Base-by-base conservation (phyloP, 495 filamentous ascomycete genomes). In the Podospora comata region DNA sequence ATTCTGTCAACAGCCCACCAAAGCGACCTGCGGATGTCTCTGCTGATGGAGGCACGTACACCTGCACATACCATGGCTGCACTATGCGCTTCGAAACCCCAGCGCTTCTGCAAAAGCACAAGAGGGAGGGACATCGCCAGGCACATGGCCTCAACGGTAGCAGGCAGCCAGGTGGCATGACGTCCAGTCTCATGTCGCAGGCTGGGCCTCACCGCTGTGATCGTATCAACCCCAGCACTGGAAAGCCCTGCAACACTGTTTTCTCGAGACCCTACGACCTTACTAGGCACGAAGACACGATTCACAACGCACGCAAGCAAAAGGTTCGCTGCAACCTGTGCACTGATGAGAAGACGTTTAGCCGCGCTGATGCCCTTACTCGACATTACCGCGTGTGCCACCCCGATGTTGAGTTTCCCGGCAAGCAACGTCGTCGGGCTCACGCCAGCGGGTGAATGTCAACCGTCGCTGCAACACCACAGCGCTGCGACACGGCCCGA, bases 221-320 rank as follows among this genome's bases (percentile, higher is more conserved):
- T 75, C 90, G 93, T 64, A 92, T 92, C 79, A 99, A 99, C 80
- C 95, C 96, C 1, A 93, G 92, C 70, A 99, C 95, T 4, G 91
- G 91, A 65, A 97, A 97, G 80, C 92, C 94, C 3, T 99, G 95
- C 86, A 97, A 95, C 77, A 94, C 92, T 7, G 83, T 95, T 66
- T 99, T 99, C 82, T 97, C 94, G 2, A 86, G 95, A n/a, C 94
- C 94, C 39, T 99, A 99, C 85, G 95, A 99, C 80, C 86, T 99
- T 39, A 99, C 95, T 11, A 86, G 95, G 11, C 95, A 99, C 77
- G 95, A 99, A 78, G 94, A 97, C 72, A 98, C 95, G 13, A 97
- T 98, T 72, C 95, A 99, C 83, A 97, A 97, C 72, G 90, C 89
- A 4, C 86, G 89, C 72, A 97, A 97, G 86, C 88, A 92, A 74